Conservation (phyloP, 2,329 filamentous ascomycete genomes). For the Xylariaceae sp. region DNA sequence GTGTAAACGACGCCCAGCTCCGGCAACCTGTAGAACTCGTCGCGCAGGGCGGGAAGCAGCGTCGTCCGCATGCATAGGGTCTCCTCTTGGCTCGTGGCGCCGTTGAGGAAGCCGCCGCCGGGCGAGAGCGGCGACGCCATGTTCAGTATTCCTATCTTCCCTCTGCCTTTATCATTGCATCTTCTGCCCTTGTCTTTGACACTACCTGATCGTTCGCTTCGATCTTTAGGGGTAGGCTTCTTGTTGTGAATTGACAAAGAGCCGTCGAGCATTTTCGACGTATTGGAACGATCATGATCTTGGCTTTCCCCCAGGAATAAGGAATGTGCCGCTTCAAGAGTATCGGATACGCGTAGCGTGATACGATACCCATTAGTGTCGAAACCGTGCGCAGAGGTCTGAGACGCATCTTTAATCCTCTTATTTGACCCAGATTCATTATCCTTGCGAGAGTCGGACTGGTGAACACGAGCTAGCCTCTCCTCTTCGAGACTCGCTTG, state of each 20-base stretch:
- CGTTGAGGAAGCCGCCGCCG: slow-evolving; percentile 56
- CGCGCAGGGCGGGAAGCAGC: slow-evolving; percentile 51
- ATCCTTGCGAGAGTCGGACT: too few relatives aligned
- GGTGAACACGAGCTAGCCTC: too few relatives aligned
- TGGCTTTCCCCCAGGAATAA: too few relatives aligned
- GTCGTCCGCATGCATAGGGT: slow-evolving; percentile 57
- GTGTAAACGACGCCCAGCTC: slow-evolving; percentile 53
- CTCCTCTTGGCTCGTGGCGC: slow-evolving; percentile 57
- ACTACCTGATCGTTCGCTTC: too few relatives aligned
- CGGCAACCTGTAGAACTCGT: slow-evolving; percentile 55
- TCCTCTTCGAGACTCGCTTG: too few relatives aligned
- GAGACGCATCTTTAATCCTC: too few relatives aligned
- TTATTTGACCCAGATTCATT: too few relatives aligned
- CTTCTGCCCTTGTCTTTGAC: not conserved
- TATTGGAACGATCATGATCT: not conserved
- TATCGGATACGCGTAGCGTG: slow-evolving; percentile 45
- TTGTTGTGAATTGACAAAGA: slow-evolving; percentile 18
- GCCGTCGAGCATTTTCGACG: slow-evolving; percentile 18
- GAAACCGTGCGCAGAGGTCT: too few relatives aligned
- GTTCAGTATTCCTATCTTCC: slow-evolving; percentile 50
- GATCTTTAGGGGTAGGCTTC: not conserved
- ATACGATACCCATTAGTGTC: too few relatives aligned
- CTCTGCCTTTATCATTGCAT: not conserved
- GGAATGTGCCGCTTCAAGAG: slow-evolving; percentile 45
- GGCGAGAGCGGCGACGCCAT: slow-evolving; percentile 59